phyloP scores from a whole-genome alignment of 177 flowering plant species.

The Tripterygium wilfordii region DNA sequence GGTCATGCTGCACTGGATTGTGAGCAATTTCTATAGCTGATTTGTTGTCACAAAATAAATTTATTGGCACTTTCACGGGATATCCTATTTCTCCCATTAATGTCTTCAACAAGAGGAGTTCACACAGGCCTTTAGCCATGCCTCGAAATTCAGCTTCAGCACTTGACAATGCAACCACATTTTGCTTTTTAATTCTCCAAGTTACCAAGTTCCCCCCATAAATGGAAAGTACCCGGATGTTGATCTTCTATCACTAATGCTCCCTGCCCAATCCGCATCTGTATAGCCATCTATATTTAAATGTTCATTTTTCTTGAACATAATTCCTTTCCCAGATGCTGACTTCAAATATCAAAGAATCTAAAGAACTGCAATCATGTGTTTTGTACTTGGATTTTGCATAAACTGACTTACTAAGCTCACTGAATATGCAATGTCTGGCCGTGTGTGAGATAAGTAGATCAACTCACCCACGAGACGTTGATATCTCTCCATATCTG shows the following conservation, averaged over 20 bases:
- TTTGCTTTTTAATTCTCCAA: conserved; percentile 12
- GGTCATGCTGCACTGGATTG: conserved; percentile 4
- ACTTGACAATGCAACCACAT: conserved; percentile 5
- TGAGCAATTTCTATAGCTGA: conserved; percentile 2
- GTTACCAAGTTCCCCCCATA: conserved; percentile 12
- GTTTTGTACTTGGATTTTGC: no score
- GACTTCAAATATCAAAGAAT: no score
- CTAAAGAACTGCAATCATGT: no score
- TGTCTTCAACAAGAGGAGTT: conserved; percentile 1
- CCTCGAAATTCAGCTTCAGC: conserved; percentile 4
- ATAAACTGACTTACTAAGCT: no score
- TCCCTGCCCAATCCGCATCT: conserved; percentile 6
- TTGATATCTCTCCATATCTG: no score
- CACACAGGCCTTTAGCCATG: conserved; percentile 3
- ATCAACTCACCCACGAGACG: no score
- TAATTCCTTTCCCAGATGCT: not conserved
- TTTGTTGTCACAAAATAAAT: conserved; percentile 8
- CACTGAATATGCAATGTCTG: no score
- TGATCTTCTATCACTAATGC: not conserved
- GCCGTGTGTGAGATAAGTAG: no score
- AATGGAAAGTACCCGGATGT: conserved; percentile 7
- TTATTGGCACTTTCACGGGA: not conserved
- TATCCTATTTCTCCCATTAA: not conserved
- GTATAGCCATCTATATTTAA: not conserved
- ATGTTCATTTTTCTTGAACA: not conserved